Conservation (phyloP, 345 rosid species). For the Eucalyptus shirleyi region DNA sequence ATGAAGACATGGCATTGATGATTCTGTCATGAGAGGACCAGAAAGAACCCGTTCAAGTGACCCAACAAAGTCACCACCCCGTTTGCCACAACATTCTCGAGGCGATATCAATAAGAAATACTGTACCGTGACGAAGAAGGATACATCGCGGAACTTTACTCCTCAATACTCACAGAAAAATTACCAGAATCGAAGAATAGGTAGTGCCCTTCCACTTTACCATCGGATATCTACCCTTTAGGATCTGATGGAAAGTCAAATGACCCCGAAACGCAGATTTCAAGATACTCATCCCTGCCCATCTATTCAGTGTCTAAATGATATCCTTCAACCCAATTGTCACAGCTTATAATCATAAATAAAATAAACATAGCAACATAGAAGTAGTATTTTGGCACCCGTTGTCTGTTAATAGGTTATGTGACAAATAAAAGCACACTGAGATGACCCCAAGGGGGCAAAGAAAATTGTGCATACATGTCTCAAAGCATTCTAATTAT, state of each 20-base stretch:
- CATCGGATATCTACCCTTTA: not conserved
- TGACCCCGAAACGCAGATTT: not conserved
- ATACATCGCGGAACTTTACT: not conserved
- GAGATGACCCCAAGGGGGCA: not conserved
- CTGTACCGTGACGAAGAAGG: not conserved
- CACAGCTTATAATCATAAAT: not conserved
- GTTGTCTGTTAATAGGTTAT: not conserved
- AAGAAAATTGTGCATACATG: not conserved
- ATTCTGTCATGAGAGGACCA: not conserved
- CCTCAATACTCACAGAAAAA: not conserved
- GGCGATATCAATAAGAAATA: not conserved
- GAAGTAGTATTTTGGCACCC: not conserved
- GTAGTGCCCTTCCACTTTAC: not conserved
- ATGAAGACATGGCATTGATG: not conserved
- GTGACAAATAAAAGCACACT: not conserved
- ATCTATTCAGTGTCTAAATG: not conserved
- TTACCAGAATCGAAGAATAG: not conserved
- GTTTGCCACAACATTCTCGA: not conserved
- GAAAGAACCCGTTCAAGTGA: not conserved
- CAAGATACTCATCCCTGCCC: not conserved
- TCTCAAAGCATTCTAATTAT: not conserved
- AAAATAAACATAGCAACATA: not conserved
- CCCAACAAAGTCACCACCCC: not conserved
- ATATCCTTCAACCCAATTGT: not conserved
- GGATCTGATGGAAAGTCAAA: not conserved